Conservation (phyloP, 352 stramenopile species). For the Phytophthora sp. region DNA sequence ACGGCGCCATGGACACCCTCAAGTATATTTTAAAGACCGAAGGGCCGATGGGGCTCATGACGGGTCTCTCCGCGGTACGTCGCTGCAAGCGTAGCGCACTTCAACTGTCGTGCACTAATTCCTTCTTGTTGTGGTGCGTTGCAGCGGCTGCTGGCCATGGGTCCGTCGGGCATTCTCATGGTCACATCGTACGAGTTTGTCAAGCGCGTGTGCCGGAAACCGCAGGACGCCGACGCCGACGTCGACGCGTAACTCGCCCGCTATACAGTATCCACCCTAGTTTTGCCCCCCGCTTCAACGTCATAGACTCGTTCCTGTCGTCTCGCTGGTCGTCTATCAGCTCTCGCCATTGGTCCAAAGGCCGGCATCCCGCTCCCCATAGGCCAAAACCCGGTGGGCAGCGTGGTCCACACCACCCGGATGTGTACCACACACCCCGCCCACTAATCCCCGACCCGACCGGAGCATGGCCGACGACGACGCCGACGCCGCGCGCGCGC, state of each 20-base stretch:
- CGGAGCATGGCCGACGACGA: conserved; percentile 24
- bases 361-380: too few relatives aligned
- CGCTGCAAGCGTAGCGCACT: not conserved
- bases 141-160: conserved; percentile 82
- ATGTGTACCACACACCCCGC: too few relatives aligned
- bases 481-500: conserved; percentile 21
- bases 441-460: too few relatives aligned
- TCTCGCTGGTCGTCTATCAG: too few relatives aligned
- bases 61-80: conserved; percentile 78
- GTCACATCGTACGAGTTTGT: conserved; percentile 92
- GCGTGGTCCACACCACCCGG: too few relatives aligned
- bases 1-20: conserved; percentile 79
- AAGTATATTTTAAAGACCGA: conserved; percentile 86
- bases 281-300: too few relatives aligned
- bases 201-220: conserved; percentile 84
- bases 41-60: conserved; percentile 79
- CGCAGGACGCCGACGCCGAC: conserved; percentile 43
- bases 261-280: conserved; percentile 22
- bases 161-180: conserved; percentile 83
- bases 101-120: not conserved
- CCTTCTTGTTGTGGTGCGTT: conserved; percentile 2
- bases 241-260: conserved; percentile 2
- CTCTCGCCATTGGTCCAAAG: too few relatives aligned
- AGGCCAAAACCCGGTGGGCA: too few relatives aligned
- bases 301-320: too few relatives aligned